phyloP scores from a whole-genome alignment of 176 grass and related monocot species.

The Puccinellia tenuiflora region DNA sequence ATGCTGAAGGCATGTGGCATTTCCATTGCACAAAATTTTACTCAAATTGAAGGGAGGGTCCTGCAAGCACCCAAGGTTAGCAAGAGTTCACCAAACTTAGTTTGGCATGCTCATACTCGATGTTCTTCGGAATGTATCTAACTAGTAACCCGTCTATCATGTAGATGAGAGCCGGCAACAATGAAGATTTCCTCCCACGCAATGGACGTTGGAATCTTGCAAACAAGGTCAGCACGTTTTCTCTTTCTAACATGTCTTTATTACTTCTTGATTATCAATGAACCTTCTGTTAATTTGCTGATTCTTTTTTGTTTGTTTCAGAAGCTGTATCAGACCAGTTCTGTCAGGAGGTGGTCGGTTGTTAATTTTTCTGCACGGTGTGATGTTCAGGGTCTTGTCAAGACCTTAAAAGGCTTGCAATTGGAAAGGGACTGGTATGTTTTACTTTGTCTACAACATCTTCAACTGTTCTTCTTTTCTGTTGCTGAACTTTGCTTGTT shows the following conservation, averaged over 20 bases:
- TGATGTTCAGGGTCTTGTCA: slow-evolving; percentile 45
- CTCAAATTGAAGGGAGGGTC: slow-evolving; percentile 67
- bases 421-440: slow-evolving; percentile 71
- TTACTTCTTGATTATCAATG: not conserved
- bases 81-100: not conserved
- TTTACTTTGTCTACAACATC: not conserved
- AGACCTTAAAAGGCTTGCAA: slow-evolving; percentile 54
- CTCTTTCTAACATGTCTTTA: not conserved
- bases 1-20: slow-evolving; percentile 68
- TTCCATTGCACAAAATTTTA: slow-evolving; percentile 48
- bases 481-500: not conserved
- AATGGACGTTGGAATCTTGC: slow-evolving; percentile 77
- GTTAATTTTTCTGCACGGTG: slow-evolving; percentile 90
- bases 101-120: not conserved
- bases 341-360: slow-evolving; percentile 54
- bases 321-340: slow-evolving; percentile 46
- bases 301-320: slow-evolving; percentile 18
- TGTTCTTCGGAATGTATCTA: not conserved
- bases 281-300: not conserved
- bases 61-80: slow-evolving; percentile 60
- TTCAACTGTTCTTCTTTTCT: not conserved
- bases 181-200: slow-evolving; percentile 47
- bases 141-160: not conserved
- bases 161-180: slow-evolving; percentile 57
- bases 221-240: slow-evolving; percentile 45